These are phyloP conservation scores for Chytridium lagenaria DNA, from an alignment of 371 early-diverging fungal genomes.

Conservation along the genomic window DNA sequence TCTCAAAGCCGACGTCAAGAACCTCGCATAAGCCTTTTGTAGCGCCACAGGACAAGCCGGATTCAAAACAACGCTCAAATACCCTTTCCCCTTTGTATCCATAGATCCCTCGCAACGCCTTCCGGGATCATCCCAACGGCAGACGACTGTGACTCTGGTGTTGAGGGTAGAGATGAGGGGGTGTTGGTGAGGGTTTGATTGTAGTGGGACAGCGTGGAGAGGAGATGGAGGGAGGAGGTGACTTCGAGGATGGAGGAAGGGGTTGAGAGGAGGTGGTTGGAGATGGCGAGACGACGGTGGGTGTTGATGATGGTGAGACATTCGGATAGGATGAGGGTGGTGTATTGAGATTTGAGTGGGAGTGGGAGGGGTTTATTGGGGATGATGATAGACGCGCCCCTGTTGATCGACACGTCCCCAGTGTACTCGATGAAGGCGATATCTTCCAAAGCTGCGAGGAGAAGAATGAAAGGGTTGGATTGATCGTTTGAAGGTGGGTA, in stretches of 20 bases:
- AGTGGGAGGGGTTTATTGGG: background rate
- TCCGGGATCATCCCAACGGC: slow-evolving; percentile 31
- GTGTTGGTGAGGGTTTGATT: background rate
- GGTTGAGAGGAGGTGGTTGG: slow-evolving; percentile 21
- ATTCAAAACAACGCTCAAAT: slow-evolving; percentile 18
- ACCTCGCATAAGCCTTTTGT: slow-evolving; percentile 40
- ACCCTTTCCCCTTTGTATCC: slow-evolving; percentile 20
- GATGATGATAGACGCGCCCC: too few species aligned
- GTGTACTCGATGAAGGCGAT: background rate
- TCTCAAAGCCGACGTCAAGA: slow-evolving; percentile 19
- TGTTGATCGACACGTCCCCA: background rate
- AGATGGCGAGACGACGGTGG: slow-evolving; percentile 27
- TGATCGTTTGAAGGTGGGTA: slow-evolving; percentile 1
- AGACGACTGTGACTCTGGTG: background rate
- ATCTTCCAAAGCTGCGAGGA: slow-evolving; percentile 34
- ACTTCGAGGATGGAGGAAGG: slow-evolving; percentile 30
- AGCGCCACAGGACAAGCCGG: slow-evolving; percentile 22
- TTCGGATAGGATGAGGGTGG: slow-evolving; percentile 46
- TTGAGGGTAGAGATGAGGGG: background rate
- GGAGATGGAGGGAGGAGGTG: slow-evolving; percentile 35
- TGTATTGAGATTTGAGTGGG: slow-evolving; percentile 21
- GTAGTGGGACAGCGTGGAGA: slow-evolving; percentile 20
- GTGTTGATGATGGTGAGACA: slow-evolving; percentile 50
- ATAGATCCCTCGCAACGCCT: slow-evolving; percentile 30
- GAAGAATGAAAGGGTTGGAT: slow-evolving; percentile 31